Conservation (phyloP, 2,329 filamentous ascomycete species). For the Ophiostoma fasciatum region DNA sequence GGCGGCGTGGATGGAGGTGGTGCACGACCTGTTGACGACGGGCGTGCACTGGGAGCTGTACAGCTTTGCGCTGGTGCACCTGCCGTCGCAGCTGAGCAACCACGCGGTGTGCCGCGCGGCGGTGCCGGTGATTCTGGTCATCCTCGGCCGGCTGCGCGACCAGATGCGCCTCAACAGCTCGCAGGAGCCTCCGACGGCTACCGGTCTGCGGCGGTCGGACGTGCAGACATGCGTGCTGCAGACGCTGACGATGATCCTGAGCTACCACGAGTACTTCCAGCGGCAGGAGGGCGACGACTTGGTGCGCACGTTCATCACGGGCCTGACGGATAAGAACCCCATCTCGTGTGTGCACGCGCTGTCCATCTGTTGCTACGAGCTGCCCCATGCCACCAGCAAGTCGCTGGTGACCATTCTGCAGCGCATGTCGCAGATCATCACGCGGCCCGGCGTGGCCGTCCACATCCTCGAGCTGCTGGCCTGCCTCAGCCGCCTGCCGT, state of each 20-base stretch:
- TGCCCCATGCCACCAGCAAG: conserved; percentile 76
- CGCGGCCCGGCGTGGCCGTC: conserved; percentile 77
- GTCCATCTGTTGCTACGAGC: conserved; percentile 87
- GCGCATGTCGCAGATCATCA: conserved; percentile 93
- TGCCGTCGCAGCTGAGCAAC: conserved; percentile 80
- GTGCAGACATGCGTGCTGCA: conserved; percentile 83
- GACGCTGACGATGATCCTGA: conserved; percentile 71
- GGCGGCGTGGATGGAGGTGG: conserved; percentile 58
- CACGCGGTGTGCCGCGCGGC: conserved; percentile 68
- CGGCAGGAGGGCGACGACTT: conserved; percentile 82
- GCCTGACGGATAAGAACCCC: conserved; percentile 76
- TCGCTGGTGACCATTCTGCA: conserved; percentile 73
- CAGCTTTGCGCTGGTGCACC: conserved; percentile 73
- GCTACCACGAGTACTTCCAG: conserved; percentile 74
- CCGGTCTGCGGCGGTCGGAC: conserved; percentile 72
- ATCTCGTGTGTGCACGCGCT: conserved; percentile 91
- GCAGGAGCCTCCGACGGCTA: conserved; percentile 64
- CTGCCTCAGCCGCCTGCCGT: conserved; percentile 67
- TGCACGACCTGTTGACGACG: conserved; percentile 58
- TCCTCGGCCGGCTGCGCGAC: conserved; percentile 67
- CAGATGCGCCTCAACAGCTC: conserved; percentile 66
- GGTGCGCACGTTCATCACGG: conserved; percentile 71
- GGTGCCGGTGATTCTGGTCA: conserved; percentile 57
- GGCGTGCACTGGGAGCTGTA: conserved; percentile 84
- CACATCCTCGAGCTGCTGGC: conserved; percentile 96